Evolutionary conservation across 1,284 basidiomycete genomes (phyloP).

Genomic region (Ustilago tritici): DNA sequence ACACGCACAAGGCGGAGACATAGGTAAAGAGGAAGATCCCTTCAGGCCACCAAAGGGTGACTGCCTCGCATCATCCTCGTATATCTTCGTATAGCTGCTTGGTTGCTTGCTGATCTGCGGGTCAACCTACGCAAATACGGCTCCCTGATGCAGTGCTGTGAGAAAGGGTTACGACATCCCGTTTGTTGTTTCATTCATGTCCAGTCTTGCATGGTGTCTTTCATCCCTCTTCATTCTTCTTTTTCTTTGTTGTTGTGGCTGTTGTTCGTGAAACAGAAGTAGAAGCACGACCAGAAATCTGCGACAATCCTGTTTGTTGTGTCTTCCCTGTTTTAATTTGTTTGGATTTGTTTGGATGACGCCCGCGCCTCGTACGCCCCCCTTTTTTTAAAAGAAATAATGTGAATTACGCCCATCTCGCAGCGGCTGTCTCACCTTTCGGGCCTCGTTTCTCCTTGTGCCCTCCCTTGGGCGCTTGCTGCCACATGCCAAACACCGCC

Average conservation of each 20-base stretch:
- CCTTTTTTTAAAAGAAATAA: no score
- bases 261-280: slow-evolving; percentile 6
- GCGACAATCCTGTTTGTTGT: slow-evolving; percentile 29
- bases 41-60: not conserved
- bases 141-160: not conserved
- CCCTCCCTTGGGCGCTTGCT: not conserved
- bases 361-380: not conserved
- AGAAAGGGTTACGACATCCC: not conserved
- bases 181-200: not conserved
- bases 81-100: slow-evolving; percentile 1
- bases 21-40: not conserved
- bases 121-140: not conserved
- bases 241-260: not conserved
- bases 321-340: slow-evolving; percentile 4
- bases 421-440: slow-evolving; percentile 9
- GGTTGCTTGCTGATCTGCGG: slow-evolving; percentile 4
- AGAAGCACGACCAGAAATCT: not conserved
- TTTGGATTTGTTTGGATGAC: not conserved
- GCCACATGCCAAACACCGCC: not conserved
- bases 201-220: slow-evolving; percentile 1
- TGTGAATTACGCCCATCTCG: slow-evolving; percentile 6
- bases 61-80: not conserved
- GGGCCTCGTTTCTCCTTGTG: not conserved
- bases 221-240: not conserved
- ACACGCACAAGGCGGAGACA: not conserved